Evolutionary conservation across 345 rosid species (phyloP).

Genomic region (Salix brachista): DNA sequence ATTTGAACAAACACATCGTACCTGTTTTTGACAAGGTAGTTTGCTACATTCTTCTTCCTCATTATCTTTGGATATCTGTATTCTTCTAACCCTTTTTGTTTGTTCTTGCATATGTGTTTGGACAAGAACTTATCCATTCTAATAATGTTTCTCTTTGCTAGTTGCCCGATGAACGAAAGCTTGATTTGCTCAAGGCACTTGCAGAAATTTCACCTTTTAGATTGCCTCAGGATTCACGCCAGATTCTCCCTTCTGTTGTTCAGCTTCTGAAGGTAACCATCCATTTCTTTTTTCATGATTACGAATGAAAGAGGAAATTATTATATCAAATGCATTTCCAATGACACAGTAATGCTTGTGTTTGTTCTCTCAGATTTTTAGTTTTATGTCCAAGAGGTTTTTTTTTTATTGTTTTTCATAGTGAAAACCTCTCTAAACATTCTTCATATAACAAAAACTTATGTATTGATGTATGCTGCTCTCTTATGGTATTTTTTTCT

Average conservation of each 20-base stretch:
- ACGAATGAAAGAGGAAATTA: not conserved
- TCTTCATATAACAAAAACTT: not conserved
- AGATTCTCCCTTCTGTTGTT: constrained; percentile 85
- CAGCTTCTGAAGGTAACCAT: constrained; percentile 73
- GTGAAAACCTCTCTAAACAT: not conserved
- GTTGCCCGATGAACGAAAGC: constrained; percentile 97
- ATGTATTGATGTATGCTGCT: not conserved
- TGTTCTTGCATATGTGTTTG: not conserved
- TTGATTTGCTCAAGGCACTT: constrained; percentile 90
- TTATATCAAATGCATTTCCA: not conserved
- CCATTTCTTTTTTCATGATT: not conserved
- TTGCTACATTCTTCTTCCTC: not conserved
- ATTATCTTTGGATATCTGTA: not conserved
- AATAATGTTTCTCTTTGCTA: constrained; percentile 23
- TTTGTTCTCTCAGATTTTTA: constrained; percentile 1
- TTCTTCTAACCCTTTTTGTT: not conserved
- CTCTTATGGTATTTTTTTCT: constrained; percentile 7
- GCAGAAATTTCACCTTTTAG: constrained; percentile 92
- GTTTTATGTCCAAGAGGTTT: not conserved
- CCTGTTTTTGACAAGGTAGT: constrained; percentile 91
- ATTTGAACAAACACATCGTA: constrained; percentile 77
- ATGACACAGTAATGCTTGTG: not conserved
- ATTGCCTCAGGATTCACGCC: constrained; percentile 87
- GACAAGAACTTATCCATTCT: not conserved
- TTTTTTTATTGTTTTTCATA: not conserved